A percentile compares a stretch with the other conserved stretches of the same genome.
Conservation (phyloP, 2,329 filamentous ascomycete genomes). For the Fusarium coffeatum region DNA sequence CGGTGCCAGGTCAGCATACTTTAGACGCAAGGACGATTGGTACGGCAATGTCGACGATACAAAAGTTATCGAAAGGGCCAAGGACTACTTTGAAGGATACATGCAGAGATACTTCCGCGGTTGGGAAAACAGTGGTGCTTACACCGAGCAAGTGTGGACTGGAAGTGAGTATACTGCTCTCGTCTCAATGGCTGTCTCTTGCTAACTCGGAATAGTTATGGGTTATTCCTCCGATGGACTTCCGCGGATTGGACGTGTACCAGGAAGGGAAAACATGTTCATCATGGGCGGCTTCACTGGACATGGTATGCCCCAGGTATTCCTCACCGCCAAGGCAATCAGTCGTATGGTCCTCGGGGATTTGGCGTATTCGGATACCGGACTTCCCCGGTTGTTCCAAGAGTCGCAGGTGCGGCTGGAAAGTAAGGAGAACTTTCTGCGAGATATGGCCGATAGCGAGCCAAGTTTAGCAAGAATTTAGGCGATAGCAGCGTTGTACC, state of each 20-base stretch:
- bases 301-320: slow-evolving; percentile 63
- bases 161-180: background rate
- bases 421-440: background rate
- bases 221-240: background rate
- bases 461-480: no score
- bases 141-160: background rate
- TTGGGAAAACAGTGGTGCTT: slow-evolving; percentile 58
- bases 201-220: background rate
- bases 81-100: slow-evolving; percentile 59
- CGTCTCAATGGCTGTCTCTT: fast-evolving
- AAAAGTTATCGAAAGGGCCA: slow-evolving; percentile 56
- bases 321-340: slow-evolving; percentile 45
- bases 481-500: no score
- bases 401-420: background rate
- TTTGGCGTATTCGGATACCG: background rate
- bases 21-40: slow-evolving; percentile 56
- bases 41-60: slow-evolving; percentile 60
- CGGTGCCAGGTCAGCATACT: slow-evolving; percentile 50
- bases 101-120: slow-evolving; percentile 62
- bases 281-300: slow-evolving; percentile 63
- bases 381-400: background rate
- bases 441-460: no score
- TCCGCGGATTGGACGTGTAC: background rate
- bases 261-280: slow-evolving; percentile 47
- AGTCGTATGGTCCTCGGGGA: background rate